phyloP scores from a whole-genome alignment of 441 rosid species.

The Bocquillonia castaneifolia region DNA sequence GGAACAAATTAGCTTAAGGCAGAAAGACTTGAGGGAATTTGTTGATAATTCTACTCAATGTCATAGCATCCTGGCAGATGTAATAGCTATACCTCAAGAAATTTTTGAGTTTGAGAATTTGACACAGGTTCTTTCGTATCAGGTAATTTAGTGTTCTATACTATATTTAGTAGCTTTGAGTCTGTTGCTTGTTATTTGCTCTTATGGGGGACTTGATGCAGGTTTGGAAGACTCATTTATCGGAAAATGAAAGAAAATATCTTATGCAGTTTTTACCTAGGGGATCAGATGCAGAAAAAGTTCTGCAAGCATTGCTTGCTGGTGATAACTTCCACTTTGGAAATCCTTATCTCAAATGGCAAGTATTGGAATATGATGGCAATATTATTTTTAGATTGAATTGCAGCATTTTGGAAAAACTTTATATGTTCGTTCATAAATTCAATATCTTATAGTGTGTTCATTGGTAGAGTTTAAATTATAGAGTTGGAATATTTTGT shows the following conservation, averaged over 20 bases:
- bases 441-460: neutral
- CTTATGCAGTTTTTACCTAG: conserved; percentile 78
- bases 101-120: conserved; percentile 67
- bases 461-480: neutral
- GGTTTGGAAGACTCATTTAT: conserved; percentile 72
- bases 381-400: neutral
- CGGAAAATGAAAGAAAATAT: conserved; percentile 61
- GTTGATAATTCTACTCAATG: conserved; percentile 36
- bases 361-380: conserved; percentile 30
- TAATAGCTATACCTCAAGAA: conserved; percentile 57
- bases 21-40: conserved; percentile 62
- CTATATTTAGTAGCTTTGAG: neutral
- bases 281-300: conserved; percentile 53
- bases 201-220: conserved; percentile 28
- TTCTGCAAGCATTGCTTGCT: conserved; percentile 55
- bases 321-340: conserved; percentile 87
- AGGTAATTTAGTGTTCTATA: conserved; percentile 41
- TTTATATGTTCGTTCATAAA: neutral
- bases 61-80: conserved; percentile 56
- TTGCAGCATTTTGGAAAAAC: neutral
- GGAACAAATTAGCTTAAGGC: conserved; percentile 76
- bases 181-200: conserved; percentile 12
- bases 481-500: conserved; percentile 2
- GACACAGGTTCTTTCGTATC: conserved; percentile 55
- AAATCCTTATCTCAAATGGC: conserved; percentile 76